Conservation (phyloP, 2,329 filamentous ascomycete genomes). For the Exophiala bonariae region DNA sequence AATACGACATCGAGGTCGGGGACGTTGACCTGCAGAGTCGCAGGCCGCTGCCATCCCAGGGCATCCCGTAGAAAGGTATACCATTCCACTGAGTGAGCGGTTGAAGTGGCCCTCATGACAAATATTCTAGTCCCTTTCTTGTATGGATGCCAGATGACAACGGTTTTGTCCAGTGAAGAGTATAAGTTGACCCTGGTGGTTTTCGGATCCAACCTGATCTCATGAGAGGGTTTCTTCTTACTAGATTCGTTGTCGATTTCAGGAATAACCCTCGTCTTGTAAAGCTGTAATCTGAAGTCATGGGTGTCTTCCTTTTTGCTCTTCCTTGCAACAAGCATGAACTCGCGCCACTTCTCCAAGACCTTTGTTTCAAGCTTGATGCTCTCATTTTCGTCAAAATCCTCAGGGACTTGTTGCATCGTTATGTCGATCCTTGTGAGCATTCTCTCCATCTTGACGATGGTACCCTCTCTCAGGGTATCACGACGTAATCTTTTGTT, state of each 20-base stretch:
- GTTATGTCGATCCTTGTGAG: constrained; percentile 61
- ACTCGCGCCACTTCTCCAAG: constrained; percentile 67
- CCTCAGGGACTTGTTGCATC: constrained; percentile 53
- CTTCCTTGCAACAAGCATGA: constrained; percentile 61
- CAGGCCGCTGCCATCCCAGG: constrained; percentile 59
- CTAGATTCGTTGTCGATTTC: constrained; percentile 55
- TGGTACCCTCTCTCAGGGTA: constrained; percentile 56
- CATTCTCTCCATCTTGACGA: constrained; percentile 69
- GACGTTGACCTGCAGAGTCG: constrained; percentile 60
- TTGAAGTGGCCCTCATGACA: constrained; percentile 62
- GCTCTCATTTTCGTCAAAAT: constrained; percentile 65
- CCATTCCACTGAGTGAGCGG: constrained; percentile 66
- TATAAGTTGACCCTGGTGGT: constrained; percentile 62
- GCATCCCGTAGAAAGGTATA: constrained; percentile 64
- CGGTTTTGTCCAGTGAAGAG: constrained; percentile 66
- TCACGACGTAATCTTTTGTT: constrained; percentile 36
- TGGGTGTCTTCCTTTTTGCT: constrained; percentile 52
- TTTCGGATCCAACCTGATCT: constrained; percentile 57
- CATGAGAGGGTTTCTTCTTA: constrained; percentile 56
- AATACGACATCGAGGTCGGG: constrained; percentile 63
- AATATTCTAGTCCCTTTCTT: constrained; percentile 58
- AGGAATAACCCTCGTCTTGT: constrained; percentile 64
- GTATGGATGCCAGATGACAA: constrained; percentile 61
- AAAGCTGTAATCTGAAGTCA: constrained; percentile 59
- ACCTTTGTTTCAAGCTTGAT: constrained; percentile 58